Base-by-base conservation (phyloP, 2,329 filamentous ascomycete genomes). In the Ceratocystis colombiana region DNA sequence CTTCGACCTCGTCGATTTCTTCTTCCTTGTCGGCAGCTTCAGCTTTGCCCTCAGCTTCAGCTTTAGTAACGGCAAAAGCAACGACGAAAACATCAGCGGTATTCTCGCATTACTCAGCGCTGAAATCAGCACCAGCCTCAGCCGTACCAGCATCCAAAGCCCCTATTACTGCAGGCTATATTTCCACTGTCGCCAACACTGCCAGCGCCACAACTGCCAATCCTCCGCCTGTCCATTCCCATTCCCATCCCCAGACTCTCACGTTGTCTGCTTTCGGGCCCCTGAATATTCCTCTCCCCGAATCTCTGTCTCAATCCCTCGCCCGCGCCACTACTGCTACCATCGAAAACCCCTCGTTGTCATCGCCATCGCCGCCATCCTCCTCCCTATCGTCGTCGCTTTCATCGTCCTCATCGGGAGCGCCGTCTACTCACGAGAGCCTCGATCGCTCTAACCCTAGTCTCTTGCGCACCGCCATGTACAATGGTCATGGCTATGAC, bases 401-500 rank as follows among this genome's bases (percentile, higher is more conserved):
- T 25, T 53, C 48, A 25, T 53, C 48, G 7, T 53, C 48, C 22
- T 15, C 37, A 41, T 41, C 37, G 37, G 28, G 28, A 20, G 17
- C 45, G 20, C 45, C 5, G 45, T 44, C 41, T 30, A 33, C 61
- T 30, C 25, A 33, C 44, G 28, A 28, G 25, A 30, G 20, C 17
- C 55, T 25, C 20, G 20, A 28, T 25, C 8, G 10, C 28, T 30
- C 55, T 30, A 20, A 28, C 55, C 55, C 55, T 59, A 59, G 33
- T 59, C 55, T 33, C 55, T 20, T 37, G 55, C 55, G 55, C 55
- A n/a, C n/a, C 17, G 53, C 64, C 50, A 68, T 68, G 66, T 68
- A 68, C 61, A 61, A 50, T 46, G 64, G 66, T 62, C 64, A 62
- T 62, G 64, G 66, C 41, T 68, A 68, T 45, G 64, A 68, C 37